Evolutionary conservation across 129 eudicot species (phyloP).

Genomic region (Dittrichia graveolens): DNA sequence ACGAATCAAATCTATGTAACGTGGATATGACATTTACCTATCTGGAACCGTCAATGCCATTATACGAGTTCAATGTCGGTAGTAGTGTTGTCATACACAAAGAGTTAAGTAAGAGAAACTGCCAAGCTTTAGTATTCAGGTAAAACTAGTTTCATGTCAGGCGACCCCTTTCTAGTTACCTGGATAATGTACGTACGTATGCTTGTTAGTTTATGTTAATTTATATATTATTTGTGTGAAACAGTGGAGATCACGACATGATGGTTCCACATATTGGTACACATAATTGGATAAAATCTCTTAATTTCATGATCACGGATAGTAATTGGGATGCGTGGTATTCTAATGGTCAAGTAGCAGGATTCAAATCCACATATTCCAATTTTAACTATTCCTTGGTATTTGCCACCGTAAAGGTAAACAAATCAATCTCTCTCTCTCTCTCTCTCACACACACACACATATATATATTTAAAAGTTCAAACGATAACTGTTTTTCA

Average conservation of each 20-base stretch:
- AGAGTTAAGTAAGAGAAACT: constrained; percentile 14
- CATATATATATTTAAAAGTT: background rate
- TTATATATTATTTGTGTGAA: background rate
- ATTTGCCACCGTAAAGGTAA: constrained; percentile 37
- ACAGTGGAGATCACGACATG: constrained; percentile 44
- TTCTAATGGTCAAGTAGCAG: constrained; percentile 29
- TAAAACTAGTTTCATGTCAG: background rate
- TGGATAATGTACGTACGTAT: background rate
- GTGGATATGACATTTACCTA: constrained; percentile 20
- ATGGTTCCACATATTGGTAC: constrained; percentile 45
- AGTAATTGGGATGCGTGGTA: constrained; percentile 37
- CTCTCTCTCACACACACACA: no score
- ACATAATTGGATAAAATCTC: constrained; percentile 32
- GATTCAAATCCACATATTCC: constrained; percentile 24
- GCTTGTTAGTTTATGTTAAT: background rate
- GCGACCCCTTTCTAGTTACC: no score
- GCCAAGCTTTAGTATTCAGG: constrained; percentile 36
- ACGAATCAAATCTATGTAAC: constrained; percentile 24
- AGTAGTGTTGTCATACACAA: constrained; percentile 25
- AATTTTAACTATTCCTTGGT: constrained; percentile 29
- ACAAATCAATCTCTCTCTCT: no score
- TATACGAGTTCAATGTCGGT: constrained; percentile 21
- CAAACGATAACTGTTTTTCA: no score
- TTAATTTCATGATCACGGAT: constrained; percentile 16
- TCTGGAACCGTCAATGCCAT: background rate